Evolutionary conservation across 2,329 filamentous ascomycete genomes (phyloP), one percentile per base, ranked within the genome.

Genomic region (Mycosphaerella sp.): DNA sequence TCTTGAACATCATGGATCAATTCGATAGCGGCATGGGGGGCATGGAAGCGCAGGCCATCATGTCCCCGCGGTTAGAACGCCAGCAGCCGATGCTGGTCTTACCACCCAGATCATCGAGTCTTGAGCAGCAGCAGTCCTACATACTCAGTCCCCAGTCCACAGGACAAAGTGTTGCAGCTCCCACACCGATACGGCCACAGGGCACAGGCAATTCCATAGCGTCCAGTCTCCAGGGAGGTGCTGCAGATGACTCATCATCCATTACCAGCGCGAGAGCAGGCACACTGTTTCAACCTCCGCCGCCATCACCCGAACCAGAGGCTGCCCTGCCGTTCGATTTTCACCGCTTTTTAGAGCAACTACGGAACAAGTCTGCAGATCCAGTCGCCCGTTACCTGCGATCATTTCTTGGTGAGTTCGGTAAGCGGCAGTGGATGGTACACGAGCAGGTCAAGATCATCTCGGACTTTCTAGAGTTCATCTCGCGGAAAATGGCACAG

Each of bases 361-460:
- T 98, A 28, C 85, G 93, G 54, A 93, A 98, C 71, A 88, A 91
- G 59, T 95, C 94, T 52, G 94, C 93, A n/a, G 94, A 98, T 64
- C 93, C 94, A 1, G 91, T 98, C 2, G 94, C 94, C 4, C 86
- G 91, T 58, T 98, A 96, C 65, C 77, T 98, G 41, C 87, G 94
- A 58, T 97, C 93, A 0, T 98, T 98, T 64, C 73, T 98, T 27
- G 83, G 82, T 43, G 94, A 98, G 68, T 98, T 98, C 70, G 88
- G 84, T 32, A 98, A 97, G 74, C 88, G 90, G 61, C 93, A 97
- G 70, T 98, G 93, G 93, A 95, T 95, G 87, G 93, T 96, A 6
- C 93, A 98, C 67, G 93, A 98, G 71, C 93, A 98, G 69, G 93
- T 97, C 67, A 98, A 98, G 72, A 97, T 98, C 56, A 95, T 98